Conservation (phyloP, 768 basidiomycete genomes). For the Fibroporia radiculosa region DNA sequence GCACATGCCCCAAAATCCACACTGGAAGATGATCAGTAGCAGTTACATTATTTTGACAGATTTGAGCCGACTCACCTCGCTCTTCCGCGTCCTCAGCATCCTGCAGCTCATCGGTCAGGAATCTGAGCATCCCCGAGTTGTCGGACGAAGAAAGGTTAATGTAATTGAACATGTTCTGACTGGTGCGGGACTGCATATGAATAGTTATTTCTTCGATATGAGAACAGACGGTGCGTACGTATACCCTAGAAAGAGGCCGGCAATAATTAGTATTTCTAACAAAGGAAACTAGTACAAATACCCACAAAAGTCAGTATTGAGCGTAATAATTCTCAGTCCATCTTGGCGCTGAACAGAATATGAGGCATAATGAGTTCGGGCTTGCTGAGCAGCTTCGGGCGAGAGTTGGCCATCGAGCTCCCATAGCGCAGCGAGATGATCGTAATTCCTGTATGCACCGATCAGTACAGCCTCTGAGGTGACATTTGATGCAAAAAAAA, state of each 20-base stretch:
- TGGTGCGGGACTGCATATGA: slow-evolving; percentile 17
- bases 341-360: slow-evolving; percentile 64
- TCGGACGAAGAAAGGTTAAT: slow-evolving; percentile 64
- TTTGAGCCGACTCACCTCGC: slow-evolving; percentile 35
- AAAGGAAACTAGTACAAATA: slow-evolving; percentile 64
- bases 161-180: slow-evolving; percentile 66
- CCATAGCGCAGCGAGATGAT: slow-evolving; percentile 68
- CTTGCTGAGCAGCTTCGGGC: slow-evolving; percentile 43
- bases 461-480: slow-evolving; percentile 69
- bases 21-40: slow-evolving; percentile 18
- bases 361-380: slow-evolving; percentile 61
- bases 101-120: slow-evolving; percentile 72
- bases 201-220: background rate
- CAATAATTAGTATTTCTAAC: slow-evolving; percentile 29
- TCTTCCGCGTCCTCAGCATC: slow-evolving; percentile 70
- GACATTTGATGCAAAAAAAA: too few species aligned
- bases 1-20: slow-evolving; percentile 48
- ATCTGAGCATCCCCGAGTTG: slow-evolving; percentile 65
- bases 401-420: slow-evolving; percentile 64
- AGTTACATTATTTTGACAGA: background rate
- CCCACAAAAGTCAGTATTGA: slow-evolving; percentile 75
- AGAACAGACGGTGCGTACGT: slow-evolving; percentile 18
- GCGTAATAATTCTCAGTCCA: slow-evolving; percentile 61
- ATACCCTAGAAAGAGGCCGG: slow-evolving; percentile 8
- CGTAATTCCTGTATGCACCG: slow-evolving; percentile 64